Percentiles rank a stretch among this genome's conserved stretches.
Conservation (phyloP, 352 stramenopile genomes). For the Aphanomyces euteiches region DNA sequence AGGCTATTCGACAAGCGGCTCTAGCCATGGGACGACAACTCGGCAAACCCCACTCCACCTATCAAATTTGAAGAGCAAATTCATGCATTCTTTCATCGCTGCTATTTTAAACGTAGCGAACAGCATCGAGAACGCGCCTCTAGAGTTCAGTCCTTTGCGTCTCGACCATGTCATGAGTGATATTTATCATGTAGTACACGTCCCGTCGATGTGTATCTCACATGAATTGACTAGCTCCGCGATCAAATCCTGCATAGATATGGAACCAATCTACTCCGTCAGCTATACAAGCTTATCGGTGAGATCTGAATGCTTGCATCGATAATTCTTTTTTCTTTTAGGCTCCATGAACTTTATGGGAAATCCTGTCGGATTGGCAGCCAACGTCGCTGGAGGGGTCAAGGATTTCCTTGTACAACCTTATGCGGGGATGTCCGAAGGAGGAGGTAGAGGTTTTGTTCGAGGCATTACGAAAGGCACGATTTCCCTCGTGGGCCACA, state of each 20-base stretch:
- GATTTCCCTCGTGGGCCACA: slow-evolving; percentile 23
- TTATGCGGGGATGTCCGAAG: slow-evolving; percentile 3
- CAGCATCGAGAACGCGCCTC: slow-evolving; percentile 28
- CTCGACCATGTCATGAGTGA: slow-evolving; percentile 28
- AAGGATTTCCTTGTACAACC: slow-evolving; percentile 26
- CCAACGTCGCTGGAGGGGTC: slow-evolving; percentile 20
- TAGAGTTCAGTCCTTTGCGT: slow-evolving; percentile 18
- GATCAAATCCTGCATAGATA: slow-evolving; percentile 20
- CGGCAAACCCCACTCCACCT: not conserved
- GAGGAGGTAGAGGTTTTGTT: not conserved
- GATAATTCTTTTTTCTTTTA: not conserved
- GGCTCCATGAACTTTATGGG: slow-evolving; percentile 31
- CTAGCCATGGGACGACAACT: no score
- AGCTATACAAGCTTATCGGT: slow-evolving; percentile 30
- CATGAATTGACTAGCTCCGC: slow-evolving; percentile 3
- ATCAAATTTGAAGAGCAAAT: slow-evolving; percentile 27
- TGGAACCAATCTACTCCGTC: slow-evolving; percentile 22
- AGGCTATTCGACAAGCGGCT: no score
- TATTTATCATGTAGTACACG: not conserved
- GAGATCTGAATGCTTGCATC: not conserved
- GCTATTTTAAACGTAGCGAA: slow-evolving; percentile 25
- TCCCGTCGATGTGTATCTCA: no score
- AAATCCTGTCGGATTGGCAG: slow-evolving; percentile 26
- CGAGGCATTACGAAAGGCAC: slow-evolving; percentile 18
- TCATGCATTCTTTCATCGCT: slow-evolving; percentile 25